A percentile compares a stretch with the other conserved stretches of the same genome.
phyloP scores from a whole-genome alignment of 345 rosid genomes.

The Populus nigra region DNA sequence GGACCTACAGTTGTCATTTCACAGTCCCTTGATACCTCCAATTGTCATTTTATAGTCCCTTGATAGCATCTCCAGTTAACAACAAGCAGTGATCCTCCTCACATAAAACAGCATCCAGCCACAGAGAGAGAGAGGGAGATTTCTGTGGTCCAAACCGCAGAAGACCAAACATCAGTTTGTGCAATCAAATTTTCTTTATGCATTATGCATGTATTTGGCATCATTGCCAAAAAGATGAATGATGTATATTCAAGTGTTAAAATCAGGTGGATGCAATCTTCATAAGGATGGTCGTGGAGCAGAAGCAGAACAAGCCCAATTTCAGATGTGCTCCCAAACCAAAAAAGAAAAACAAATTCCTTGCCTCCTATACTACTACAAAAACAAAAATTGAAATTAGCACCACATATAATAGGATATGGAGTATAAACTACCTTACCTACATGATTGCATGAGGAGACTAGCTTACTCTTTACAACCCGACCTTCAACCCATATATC shows the following conservation, averaged over 20 bases:
- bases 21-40: background rate
- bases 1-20: background rate
- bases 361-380: background rate
- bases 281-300: background rate
- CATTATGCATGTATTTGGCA: no score
- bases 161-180: background rate
- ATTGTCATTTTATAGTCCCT: background rate
- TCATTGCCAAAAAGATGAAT: no score
- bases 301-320: background rate
- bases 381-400: background rate
- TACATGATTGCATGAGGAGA: background rate
- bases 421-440: background rate
- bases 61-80: background rate
- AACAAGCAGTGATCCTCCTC: background rate
- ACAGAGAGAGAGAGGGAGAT: background rate
- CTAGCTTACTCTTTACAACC: no score
- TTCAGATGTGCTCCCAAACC: background rate
- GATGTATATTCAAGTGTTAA: background rate
- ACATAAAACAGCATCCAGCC: background rate
- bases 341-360: no score
- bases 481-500: background rate
- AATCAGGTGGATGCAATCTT: background rate
- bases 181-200: background rate
- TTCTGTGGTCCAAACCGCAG: background rate
- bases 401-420: background rate